These are phyloP conservation scores for Truncatella angustata DNA, from an alignment of 2,329 filamentous ascomycete species.

Conservation along the genomic window DNA sequence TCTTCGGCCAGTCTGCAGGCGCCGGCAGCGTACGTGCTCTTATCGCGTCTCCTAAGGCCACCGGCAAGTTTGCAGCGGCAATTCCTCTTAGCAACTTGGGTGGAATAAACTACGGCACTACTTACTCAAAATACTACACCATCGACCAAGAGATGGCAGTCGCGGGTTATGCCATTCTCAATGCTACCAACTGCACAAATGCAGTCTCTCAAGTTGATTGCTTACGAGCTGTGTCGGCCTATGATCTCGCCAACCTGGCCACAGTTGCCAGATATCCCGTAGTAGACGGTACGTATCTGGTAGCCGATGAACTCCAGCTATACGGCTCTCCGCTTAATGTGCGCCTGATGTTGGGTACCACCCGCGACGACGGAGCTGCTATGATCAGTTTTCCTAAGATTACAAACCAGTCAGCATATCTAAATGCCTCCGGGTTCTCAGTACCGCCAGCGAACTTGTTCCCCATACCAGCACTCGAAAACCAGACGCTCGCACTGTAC, in stretches of 20 bases:
- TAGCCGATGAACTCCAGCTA: constrained; percentile 44
- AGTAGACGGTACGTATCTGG: constrained; percentile 56
- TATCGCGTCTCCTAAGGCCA: constrained; percentile 45
- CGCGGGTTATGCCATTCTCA: constrained; percentile 50
- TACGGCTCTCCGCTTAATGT: constrained; percentile 45
- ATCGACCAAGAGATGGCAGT: constrained; percentile 48
- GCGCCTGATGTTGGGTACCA: constrained; percentile 55
- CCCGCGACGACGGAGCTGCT: constrained; percentile 53
- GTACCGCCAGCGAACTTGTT: constrained; percentile 42
- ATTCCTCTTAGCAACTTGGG: constrained; percentile 42
- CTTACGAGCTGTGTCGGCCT: constrained; percentile 44
- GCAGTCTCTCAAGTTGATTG: constrained; percentile 50
- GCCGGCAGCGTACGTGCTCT: constrained; percentile 49
- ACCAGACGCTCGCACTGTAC: constrained; percentile 51
- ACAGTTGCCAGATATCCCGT: constrained; percentile 52
- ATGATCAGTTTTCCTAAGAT: constrained; percentile 46
- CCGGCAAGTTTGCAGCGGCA: constrained; percentile 46
- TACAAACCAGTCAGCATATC: constrained; percentile 30
- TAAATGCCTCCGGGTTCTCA: constrained; percentile 29
- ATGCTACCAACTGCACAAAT: constrained; percentile 48
- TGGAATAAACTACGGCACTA: constrained; percentile 50
- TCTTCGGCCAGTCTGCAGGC: constrained; percentile 56
- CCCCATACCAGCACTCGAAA: constrained; percentile 44
- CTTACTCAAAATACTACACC: constrained; percentile 58
- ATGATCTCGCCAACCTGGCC: constrained; percentile 35